phyloP scores from a whole-genome alignment of 441 rosid species.

The Eutrema salsugineum region DNA sequence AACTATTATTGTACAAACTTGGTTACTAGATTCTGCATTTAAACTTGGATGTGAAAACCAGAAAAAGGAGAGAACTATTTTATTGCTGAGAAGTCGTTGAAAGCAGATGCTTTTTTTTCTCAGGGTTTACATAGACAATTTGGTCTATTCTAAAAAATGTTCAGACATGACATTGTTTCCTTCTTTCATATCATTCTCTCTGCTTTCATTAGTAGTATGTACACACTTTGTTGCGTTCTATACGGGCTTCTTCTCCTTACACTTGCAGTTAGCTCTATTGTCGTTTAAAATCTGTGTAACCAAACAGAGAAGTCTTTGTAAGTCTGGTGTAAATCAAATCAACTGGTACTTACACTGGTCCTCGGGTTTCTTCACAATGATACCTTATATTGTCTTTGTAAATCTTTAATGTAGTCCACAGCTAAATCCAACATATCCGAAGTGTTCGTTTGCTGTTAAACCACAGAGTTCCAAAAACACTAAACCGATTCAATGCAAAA shows the following conservation, averaged over 20 bases:
- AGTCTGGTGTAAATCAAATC: neutral
- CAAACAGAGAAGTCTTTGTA: neutral
- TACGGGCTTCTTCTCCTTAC: constrained; percentile 26
- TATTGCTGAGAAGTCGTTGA: constrained; percentile 3
- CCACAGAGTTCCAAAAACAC: neutral
- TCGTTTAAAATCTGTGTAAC: constrained; percentile 27
- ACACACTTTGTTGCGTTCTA: constrained; percentile 14
- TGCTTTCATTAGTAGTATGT: constrained; percentile 18
- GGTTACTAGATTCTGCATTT: neutral
- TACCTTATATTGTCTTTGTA: constrained; percentile 70
- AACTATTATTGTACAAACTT: neutral
- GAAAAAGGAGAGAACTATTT: neutral
- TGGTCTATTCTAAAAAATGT: constrained; percentile 13
- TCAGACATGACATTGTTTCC: constrained; percentile 10
- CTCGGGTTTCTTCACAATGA: neutral
- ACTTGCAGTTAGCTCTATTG: constrained; percentile 32
- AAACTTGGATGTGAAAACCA: neutral
- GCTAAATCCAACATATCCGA: constrained; percentile 89
- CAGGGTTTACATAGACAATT: constrained; percentile 10
- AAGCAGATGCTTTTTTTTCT: neutral
- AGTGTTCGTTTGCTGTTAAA: constrained; percentile 79
- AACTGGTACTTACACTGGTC: neutral
- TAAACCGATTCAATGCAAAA: neutral
- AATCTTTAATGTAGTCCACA: constrained; percentile 84
- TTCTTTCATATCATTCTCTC: neutral